Evolutionary conservation across 305 asterid genomes (phyloP).

Genomic region (Petunia hybrid): DNA sequence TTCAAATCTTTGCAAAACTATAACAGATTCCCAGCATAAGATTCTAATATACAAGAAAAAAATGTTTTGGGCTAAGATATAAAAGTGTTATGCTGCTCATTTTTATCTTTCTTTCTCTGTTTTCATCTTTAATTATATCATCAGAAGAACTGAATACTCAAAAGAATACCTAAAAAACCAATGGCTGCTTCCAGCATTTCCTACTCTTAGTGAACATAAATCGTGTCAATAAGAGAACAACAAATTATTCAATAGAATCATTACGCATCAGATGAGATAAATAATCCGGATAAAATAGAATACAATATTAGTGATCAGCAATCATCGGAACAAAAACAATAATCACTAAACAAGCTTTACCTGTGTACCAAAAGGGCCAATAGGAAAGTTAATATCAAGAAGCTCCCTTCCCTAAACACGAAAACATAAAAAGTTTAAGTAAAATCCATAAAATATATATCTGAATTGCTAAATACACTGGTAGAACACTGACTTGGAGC

Average conservation of each 20-base stretch:
- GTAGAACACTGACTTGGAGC: constrained; percentile 64
- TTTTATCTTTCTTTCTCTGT: background rate
- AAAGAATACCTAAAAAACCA: constrained; percentile 5
- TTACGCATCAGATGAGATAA: constrained; percentile 23
- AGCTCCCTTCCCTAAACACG: constrained; percentile 69
- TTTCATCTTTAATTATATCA: background rate
- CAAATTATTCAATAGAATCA: background rate
- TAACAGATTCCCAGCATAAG: background rate
- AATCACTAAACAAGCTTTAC: constrained; percentile 46
- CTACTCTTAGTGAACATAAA: background rate
- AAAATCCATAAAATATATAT: background rate
- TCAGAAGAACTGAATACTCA: constrained; percentile 17
- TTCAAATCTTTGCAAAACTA: background rate
- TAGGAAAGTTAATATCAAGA: constrained; percentile 73
- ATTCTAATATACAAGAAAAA: background rate
- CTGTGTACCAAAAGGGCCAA: constrained; percentile 97
- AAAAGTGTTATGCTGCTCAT: background rate
- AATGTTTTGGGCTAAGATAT: too few species aligned
- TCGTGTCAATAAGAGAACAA: background rate
- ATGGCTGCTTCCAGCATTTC: constrained; percentile 11
- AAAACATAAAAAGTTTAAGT: constrained; percentile 1
- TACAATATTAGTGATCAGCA: constrained; percentile 9
- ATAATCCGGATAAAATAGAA: background rate
- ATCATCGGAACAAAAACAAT: constrained; percentile 17
- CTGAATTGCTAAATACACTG: constrained; percentile 3